These are phyloP conservation scores for Glebionis coronaria DNA, from an alignment of 129 eudicot genomes.

Conservation along the genomic window DNA sequence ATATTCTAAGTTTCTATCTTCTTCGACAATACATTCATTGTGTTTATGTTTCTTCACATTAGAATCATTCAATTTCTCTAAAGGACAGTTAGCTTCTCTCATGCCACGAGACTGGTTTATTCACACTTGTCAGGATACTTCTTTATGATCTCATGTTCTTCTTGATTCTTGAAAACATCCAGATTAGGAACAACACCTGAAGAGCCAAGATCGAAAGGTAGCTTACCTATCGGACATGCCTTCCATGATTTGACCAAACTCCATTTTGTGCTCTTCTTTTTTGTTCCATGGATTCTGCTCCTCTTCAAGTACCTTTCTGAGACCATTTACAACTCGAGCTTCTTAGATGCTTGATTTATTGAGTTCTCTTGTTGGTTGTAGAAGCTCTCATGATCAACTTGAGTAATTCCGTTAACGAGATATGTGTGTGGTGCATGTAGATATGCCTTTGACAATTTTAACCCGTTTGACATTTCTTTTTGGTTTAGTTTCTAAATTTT, in stretches of 20 bases:
- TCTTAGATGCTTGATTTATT: conserved; percentile 45
- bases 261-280: conserved; percentile 40
- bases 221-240: conserved; percentile 83
- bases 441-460: too few species aligned
- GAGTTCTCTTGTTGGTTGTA: conserved; percentile 47
- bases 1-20: conserved; percentile 6
- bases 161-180: conserved; percentile 28
- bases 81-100: conserved; percentile 49
- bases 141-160: conserved; percentile 35
- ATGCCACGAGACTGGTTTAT: conserved; percentile 29
- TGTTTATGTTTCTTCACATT: conserved; percentile 38
- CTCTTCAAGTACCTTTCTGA: conserved; percentile 21
- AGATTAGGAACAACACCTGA: conserved; percentile 69
- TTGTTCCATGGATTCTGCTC: not conserved
- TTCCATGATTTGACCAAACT: conserved; percentile 63
- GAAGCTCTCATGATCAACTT: conserved; percentile 22
- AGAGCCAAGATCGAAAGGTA: conserved; percentile 56
- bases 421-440: conserved; percentile 24
- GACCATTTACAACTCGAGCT: conserved; percentile 31
- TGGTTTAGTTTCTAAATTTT: too few species aligned
- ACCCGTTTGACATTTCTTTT: too few species aligned
- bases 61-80: conserved; percentile 36
- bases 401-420: conserved; percentile 10
- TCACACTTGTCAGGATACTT: conserved; percentile 17
- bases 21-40: conserved; percentile 17